Evolutionary conservation across 805 yeast genomes (phyloP), one percentile per base, ranked within the genome.

Genomic region (Metschnikowia vanudenii): DNA sequence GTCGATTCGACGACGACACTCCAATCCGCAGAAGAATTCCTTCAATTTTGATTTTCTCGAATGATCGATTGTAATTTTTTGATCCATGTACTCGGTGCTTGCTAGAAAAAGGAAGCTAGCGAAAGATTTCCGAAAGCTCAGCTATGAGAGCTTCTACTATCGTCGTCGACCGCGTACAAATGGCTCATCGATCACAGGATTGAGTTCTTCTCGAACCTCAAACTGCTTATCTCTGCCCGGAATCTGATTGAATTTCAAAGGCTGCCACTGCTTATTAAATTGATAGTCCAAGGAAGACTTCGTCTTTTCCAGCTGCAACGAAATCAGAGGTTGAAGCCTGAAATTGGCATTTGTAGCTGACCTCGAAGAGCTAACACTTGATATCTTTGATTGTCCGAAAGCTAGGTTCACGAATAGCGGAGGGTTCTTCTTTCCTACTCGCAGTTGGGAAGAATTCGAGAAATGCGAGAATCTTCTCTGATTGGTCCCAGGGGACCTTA

Each of bases 161-260:
- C 48, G 48, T 45, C 48, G 48, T 39, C 48, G 48, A 3, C 37
- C 44, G 18, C 39, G 40, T 7, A 17, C 37, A 36, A 29, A 39
- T 18, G 44, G 32, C 36, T 30, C 8, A 17, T 22, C 16, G 10
- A 39, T 18, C 17, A 14, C 17, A 10, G 44, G 41, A 5, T 20
- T 37, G 13, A 18, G 5, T 12, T 20, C 28, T 8, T n/a, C 20
- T 52, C 53, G 55, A 42, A 50, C 53, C 39, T 45, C 35, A 39
- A 49, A 51, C 39, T 51, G 49, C 17, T 37, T 29, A 37, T 51
- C 51, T 9, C 16, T 34, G 28, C 30, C 3, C 12, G 29, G 19
- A 13, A 16, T 24, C 10, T 20, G 31, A 4, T 20, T n/a, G 35
- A 13, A 17, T 22, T 35, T 39, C 11, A 17, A 28, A 11, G 17